Conservation (phyloP, 2,329 filamentous ascomycete genomes). For the Ophiostoma sp. region DNA sequence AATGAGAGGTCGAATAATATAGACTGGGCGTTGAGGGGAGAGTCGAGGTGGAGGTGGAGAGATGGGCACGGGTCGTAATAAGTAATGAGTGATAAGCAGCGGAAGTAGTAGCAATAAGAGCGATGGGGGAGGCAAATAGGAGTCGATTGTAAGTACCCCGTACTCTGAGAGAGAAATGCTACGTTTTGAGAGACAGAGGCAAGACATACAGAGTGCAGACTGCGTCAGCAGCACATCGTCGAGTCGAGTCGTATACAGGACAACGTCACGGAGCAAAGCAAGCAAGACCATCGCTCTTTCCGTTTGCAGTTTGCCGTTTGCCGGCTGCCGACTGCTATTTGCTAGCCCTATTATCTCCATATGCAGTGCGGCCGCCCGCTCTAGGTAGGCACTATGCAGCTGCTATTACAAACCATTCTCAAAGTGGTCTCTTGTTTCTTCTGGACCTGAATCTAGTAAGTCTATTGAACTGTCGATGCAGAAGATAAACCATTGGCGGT, state of each 20-base stretch:
- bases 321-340: too few species aligned
- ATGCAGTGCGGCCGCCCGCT: neutral
- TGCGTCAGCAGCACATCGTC: neutral
- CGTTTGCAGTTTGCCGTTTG: neutral
- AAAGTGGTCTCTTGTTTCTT: neutral
- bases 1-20: neutral
- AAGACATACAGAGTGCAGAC: neutral
- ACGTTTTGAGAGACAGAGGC: neutral
- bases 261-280: neutral
- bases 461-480: neutral
- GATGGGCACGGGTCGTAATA: constrained; percentile 4
- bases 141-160: neutral
- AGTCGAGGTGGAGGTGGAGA: neutral
- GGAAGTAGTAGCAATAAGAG: neutral
- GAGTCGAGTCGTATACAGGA: neutral
- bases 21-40: neutral
- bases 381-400: neutral
- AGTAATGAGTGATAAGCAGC: neutral
- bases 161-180: neutral
- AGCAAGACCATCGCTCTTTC: neutral
- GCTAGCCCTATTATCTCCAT: too few species aligned
- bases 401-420: neutral
- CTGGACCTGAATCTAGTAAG: neutral
- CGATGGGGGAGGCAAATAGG: neutral
- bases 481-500: neutral